phyloP scores from a whole-genome alignment of 208 protist genomes.

The Acanthamoeba culbertsoni region DNA sequence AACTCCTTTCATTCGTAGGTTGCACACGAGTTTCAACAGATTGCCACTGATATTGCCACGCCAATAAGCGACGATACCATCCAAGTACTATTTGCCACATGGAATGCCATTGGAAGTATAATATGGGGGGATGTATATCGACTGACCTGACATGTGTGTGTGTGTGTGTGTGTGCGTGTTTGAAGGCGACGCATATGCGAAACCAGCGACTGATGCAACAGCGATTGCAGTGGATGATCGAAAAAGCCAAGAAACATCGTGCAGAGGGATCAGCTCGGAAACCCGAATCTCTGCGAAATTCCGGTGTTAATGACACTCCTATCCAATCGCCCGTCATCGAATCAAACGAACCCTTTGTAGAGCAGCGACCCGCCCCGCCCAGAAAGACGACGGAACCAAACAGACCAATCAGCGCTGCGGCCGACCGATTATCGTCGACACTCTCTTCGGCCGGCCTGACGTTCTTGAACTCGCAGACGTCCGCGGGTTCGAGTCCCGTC shows the following conservation, averaged over 20 bases:
- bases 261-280: background rate
- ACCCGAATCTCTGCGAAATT: too few species aligned
- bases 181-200: background rate
- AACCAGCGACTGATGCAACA: background rate
- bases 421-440: background rate
- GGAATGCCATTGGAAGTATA: too few species aligned
- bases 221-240: background rate
- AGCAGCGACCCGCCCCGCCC: background rate
- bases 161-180: background rate
- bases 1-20: background rate
- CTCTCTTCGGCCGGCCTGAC: background rate
- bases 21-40: slow-evolving; percentile 54
- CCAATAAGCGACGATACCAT: background rate
- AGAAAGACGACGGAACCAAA: background rate
- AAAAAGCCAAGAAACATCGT: background rate
- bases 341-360: too few species aligned
- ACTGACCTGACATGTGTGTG: too few species aligned
- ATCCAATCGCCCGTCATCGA: too few species aligned
- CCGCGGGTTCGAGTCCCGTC: background rate
- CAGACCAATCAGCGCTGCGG: background rate
- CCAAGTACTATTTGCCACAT: background rate
- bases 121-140: too few species aligned
- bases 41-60: background rate
- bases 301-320: too few species aligned
- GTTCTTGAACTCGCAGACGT: background rate